phyloP scores from a whole-genome alignment of 2,329 filamentous ascomycete species.

The Fusarium xyrophilum region DNA sequence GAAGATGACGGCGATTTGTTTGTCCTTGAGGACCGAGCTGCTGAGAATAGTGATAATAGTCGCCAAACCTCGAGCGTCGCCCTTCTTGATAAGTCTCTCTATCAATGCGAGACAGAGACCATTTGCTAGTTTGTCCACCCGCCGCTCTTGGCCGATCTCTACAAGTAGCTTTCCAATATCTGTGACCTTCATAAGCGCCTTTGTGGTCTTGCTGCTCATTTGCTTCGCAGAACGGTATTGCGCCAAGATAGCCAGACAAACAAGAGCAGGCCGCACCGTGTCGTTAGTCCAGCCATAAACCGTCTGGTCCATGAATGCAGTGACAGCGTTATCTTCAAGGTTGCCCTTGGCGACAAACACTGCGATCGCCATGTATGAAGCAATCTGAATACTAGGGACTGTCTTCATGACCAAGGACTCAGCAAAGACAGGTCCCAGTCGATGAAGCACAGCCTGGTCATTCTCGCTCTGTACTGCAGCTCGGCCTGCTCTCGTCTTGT shows the following conservation, averaged over 20 bases:
- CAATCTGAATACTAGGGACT: constrained; percentile 79
- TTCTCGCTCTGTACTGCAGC: constrained; percentile 78
- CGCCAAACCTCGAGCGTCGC: constrained; percentile 62
- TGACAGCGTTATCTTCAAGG: constrained; percentile 80
- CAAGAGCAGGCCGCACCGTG: constrained; percentile 75
- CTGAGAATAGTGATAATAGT: constrained; percentile 68
- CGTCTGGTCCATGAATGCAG: constrained; percentile 88
- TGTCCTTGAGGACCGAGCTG: constrained; percentile 65
- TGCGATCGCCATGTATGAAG: constrained; percentile 89
- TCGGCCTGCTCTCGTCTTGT: constrained; percentile 77
- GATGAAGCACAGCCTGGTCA: constrained; percentile 77
- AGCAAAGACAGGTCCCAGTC: constrained; percentile 73
- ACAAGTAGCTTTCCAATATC: constrained; percentile 66
- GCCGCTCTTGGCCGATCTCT: constrained; percentile 68
- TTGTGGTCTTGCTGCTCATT: constrained; percentile 74
- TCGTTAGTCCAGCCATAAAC: constrained; percentile 77
- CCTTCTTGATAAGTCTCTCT: constrained; percentile 66
- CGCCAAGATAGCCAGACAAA: constrained; percentile 81
- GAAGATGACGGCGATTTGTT: constrained; percentile 69
- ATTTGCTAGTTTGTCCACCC: constrained; percentile 74
- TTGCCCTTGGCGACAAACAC: constrained; percentile 84
- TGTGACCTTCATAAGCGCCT: constrained; percentile 69
- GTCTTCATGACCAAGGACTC: constrained; percentile 78
- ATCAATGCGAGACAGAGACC: constrained; percentile 73
- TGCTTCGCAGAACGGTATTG: constrained; percentile 76